A percentile compares a stretch with the other conserved stretches of the same genome.
These are phyloP conservation scores for Talaromyces rugulosus DNA, from an alignment of 2,329 filamentous ascomycete genomes.

Conservation along the genomic window DNA sequence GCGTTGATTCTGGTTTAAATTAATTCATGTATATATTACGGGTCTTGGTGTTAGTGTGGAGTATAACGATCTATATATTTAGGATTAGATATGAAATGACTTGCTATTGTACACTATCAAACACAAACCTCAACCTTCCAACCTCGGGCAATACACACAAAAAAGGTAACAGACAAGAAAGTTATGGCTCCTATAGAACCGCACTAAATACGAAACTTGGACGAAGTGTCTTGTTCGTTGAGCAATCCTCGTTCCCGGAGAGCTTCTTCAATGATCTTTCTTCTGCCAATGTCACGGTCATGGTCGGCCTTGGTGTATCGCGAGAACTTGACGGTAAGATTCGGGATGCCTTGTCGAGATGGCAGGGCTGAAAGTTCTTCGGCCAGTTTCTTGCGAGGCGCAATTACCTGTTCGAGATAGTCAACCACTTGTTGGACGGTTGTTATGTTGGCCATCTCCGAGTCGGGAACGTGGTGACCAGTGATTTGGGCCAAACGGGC, in stretches of 20 bases:
- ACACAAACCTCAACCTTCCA: not conserved
- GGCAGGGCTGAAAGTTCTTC: conserved; percentile 43
- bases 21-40: not conserved
- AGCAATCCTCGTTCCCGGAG: conserved; percentile 57
- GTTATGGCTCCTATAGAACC: not conserved
- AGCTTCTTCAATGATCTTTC: conserved; percentile 75
- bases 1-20: conserved; percentile 21
- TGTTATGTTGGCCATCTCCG: conserved; percentile 25
- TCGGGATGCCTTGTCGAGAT: conserved; percentile 55
- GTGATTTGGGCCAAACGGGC: conserved; percentile 80
- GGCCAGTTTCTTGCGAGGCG: conserved; percentile 52
- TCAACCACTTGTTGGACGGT: conserved; percentile 55
- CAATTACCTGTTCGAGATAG: conserved; percentile 38
- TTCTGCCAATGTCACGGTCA: conserved; percentile 67
- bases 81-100: conserved; percentile 2
- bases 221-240: conserved; percentile 20
- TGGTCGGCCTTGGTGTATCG: conserved; percentile 68
- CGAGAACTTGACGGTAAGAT: conserved; percentile 63
- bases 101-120: conserved; percentile 24
- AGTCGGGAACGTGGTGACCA: conserved; percentile 70
- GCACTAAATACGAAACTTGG: conserved; percentile 33
- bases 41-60: conserved; percentile 2
- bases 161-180: not conserved
- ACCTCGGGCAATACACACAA: not conserved
- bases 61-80: conserved; percentile 6